Percentiles rank a stretch among this genome's conserved stretches.
phyloP scores from a whole-genome alignment of 2,329 filamentous ascomycete genomes.

The Cyclaneusma minus region DNA sequence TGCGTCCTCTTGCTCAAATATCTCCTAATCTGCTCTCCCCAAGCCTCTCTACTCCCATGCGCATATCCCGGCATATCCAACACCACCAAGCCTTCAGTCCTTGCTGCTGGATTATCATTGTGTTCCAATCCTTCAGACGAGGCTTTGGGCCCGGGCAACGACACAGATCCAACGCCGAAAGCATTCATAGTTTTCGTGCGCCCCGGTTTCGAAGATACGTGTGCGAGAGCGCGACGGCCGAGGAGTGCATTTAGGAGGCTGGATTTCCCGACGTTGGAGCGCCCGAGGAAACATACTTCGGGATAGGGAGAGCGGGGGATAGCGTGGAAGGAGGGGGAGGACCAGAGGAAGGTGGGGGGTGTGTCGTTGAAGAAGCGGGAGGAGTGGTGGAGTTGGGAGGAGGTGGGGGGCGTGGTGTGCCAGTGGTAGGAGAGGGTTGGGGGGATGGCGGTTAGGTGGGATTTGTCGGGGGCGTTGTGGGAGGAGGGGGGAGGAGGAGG shows the following conservation, averaged over 20 bases:
- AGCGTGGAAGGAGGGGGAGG: constrained; percentile 40
- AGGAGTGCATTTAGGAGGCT: constrained; percentile 50
- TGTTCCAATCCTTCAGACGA: constrained; percentile 21
- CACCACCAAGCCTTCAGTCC: constrained; percentile 31
- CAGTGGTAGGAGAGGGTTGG: constrained; percentile 28
- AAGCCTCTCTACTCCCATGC: constrained; percentile 40
- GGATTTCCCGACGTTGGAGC: constrained; percentile 57
- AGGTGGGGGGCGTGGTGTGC: constrained; percentile 29
- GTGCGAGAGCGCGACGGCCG: constrained; percentile 28
- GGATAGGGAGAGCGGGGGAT: constrained; percentile 30
- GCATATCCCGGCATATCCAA: constrained; percentile 63
- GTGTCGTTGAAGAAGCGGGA: constrained; percentile 28
- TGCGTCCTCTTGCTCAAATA: constrained; percentile 47
- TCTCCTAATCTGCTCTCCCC: constrained; percentile 54
- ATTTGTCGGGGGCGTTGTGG: too few relatives aligned
- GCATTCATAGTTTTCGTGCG: constrained; percentile 51
- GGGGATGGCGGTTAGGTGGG: too few relatives aligned
- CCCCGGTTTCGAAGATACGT: constrained; percentile 42
- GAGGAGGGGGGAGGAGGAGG: too few relatives aligned
- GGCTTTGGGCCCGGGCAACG: too few relatives aligned
- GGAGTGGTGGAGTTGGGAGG: constrained; percentile 26
- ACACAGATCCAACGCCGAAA: constrained; percentile 45
- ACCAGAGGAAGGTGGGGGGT: constrained; percentile 40
- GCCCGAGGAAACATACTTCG: constrained; percentile 40
- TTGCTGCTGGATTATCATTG: constrained; percentile 12